These are phyloP conservation scores for Fraxinus pennsylvanica DNA, from an alignment of 257 asterid species.

Conservation along the genomic window DNA sequence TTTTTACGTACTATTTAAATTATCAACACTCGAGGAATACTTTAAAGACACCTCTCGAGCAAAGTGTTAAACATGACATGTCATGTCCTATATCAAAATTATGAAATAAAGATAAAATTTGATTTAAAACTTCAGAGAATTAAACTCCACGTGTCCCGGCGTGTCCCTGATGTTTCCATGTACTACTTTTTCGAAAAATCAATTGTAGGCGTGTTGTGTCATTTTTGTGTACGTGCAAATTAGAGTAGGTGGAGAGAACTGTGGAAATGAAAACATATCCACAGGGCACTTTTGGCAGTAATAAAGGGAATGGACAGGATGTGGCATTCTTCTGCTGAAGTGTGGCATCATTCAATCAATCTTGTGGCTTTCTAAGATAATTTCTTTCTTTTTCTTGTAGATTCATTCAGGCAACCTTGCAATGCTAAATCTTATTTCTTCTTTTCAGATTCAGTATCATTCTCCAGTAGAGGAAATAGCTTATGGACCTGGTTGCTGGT, in stretches of 20 bases:
- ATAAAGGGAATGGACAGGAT: not conserved
- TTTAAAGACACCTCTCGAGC: not conserved
- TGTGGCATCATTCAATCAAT: not conserved
- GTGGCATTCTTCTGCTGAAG: not conserved
- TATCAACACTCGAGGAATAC: no score
- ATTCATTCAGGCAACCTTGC: conserved; percentile 5
- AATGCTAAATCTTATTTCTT: conserved; percentile 7
- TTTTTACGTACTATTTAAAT: no score
- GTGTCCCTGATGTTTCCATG: not conserved
- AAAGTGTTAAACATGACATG: not conserved
- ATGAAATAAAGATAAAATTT: not conserved
- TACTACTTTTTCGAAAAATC: not conserved
- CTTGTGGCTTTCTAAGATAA: not conserved
- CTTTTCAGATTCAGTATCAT: conserved; percentile 74
- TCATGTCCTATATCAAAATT: not conserved
- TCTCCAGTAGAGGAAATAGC: conserved; percentile 97
- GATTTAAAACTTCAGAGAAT: not conserved
- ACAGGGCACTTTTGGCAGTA: not conserved
- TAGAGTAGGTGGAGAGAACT: not conserved
- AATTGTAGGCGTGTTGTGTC: not conserved
- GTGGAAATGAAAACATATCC: not conserved
- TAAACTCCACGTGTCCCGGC: not conserved
- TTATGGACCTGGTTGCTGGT: conserved; percentile 95
- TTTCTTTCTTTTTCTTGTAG: not conserved
- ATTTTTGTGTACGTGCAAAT: no score